Evolutionary conservation across 2,329 filamentous ascomycete species (phyloP).

Genomic region (Hypomyces rosellus): DNA sequence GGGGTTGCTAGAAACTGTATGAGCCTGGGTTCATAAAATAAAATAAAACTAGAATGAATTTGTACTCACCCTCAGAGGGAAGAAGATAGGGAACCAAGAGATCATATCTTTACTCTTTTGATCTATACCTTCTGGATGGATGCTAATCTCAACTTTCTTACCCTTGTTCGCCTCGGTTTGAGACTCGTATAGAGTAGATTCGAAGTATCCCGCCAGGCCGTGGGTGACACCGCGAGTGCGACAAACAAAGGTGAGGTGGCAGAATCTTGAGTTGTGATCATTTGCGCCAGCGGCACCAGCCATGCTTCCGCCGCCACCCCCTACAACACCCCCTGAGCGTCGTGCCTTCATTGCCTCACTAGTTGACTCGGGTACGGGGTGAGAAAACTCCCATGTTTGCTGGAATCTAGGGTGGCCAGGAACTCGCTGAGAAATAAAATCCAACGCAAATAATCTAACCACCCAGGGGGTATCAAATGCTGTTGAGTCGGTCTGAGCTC

Average conservation of each 20-base stretch:
- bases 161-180: constrained; percentile 29
- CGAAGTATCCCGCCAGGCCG: constrained; percentile 90
- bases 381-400: constrained; percentile 72
- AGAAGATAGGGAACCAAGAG: constrained; percentile 98
- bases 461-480: constrained; percentile 93
- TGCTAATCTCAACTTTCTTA: constrained; percentile 76
- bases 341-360: constrained; percentile 51
- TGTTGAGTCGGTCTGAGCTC: constrained; percentile 54
- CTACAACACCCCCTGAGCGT: constrained; percentile 56
- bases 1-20: constrained; percentile 55
- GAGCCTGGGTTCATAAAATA: constrained; percentile 9
- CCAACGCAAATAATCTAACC: constrained; percentile 82
- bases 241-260: constrained; percentile 71
- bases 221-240: constrained; percentile 77
- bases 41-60: background rate
- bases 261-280: constrained; percentile 82
- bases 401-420: constrained; percentile 60
- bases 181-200: constrained; percentile 80
- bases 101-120: constrained; percentile 96
- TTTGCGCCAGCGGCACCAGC: constrained; percentile 74
- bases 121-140: constrained; percentile 86
- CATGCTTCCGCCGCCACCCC: constrained; percentile 66
- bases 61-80: constrained; percentile 75
- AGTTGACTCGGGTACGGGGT: constrained; percentile 59
- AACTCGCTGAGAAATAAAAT: constrained; percentile 67